Evolutionary conservation across 2,329 filamentous ascomycete species (phyloP).

Genomic region (Botrytis aclada): DNA sequence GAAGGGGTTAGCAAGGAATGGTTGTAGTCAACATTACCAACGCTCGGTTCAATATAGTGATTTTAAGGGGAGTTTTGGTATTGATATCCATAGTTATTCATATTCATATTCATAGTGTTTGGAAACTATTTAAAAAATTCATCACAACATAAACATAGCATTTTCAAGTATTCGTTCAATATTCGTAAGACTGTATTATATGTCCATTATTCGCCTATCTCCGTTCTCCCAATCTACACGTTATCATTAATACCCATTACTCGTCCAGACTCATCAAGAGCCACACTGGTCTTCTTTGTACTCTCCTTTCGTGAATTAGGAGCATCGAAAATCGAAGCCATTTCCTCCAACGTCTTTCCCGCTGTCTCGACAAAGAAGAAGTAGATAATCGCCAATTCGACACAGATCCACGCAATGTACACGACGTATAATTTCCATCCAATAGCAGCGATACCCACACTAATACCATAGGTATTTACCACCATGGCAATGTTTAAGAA

Average conservation of each 20-base stretch:
- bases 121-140: neutral
- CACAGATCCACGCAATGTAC: slow-evolving; percentile 29
- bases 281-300: neutral
- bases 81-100: slow-evolving; percentile 10
- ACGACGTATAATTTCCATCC: slow-evolving; percentile 38
- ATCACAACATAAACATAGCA: neutral
- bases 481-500: slow-evolving; percentile 41
- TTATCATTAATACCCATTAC: neutral
- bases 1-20: neutral
- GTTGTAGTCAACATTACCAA: neutral
- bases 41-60: neutral
- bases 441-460: slow-evolving; percentile 39
- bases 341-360: slow-evolving; percentile 33
- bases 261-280: slow-evolving; percentile 1
- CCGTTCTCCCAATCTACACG: neutral
- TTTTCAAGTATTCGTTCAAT: neutral
- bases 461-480: slow-evolving; percentile 42
- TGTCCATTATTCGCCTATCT: too few relatives aligned
- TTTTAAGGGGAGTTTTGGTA: neutral
- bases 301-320: neutral
- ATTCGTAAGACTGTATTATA: neutral
- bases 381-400: slow-evolving; percentile 36
- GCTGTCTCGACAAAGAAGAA: slow-evolving; percentile 34
- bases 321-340: slow-evolving; percentile 28
- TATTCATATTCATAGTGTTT: neutral